These are phyloP conservation scores for Alternaria alternata DNA, from an alignment of 2,329 filamentous ascomycete genomes.

Conservation along the genomic window DNA sequence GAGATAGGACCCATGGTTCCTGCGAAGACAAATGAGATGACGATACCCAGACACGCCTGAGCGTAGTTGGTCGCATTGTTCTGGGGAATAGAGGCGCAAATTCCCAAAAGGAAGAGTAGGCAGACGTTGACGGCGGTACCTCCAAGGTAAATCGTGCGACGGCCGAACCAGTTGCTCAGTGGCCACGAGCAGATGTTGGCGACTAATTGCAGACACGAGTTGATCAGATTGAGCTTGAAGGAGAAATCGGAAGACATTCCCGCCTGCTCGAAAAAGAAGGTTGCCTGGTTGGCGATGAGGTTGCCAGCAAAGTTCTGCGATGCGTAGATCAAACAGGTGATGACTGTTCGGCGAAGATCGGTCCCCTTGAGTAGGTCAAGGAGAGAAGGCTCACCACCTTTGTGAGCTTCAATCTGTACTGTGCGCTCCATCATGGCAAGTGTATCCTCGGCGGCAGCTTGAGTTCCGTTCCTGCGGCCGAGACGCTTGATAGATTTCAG, in stretches of 20 bases:
- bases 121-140: slow-evolving; percentile 62
- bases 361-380: slow-evolving; percentile 64
- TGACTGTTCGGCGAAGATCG: slow-evolving; percentile 62
- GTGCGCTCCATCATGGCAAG: slow-evolving; percentile 67
- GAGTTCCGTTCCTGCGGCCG: slow-evolving; percentile 52
- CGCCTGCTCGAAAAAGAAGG: slow-evolving; percentile 69
- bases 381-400: slow-evolving; percentile 56
- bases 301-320: slow-evolving; percentile 68
- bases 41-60: slow-evolving; percentile 68
- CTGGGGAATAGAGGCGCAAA: slow-evolving; percentile 62
- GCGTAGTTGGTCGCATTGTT: slow-evolving; percentile 58
- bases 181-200: slow-evolving; percentile 72
- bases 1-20: slow-evolving; percentile 70
- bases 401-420: slow-evolving; percentile 60
- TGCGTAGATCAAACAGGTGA: slow-evolving; percentile 65
- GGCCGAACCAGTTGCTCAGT: slow-evolving; percentile 68
- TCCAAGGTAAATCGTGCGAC: slow-evolving; percentile 69
- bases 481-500: slow-evolving; percentile 60
- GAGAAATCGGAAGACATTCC: slow-evolving; percentile 64
- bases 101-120: slow-evolving; percentile 65
- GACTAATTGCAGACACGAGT: slow-evolving; percentile 67
- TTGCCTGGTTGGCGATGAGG: slow-evolving; percentile 68
- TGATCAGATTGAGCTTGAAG: slow-evolving; percentile 70
- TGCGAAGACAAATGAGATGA: slow-evolving; percentile 71
- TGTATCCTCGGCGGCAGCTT: slow-evolving; percentile 51